A percentile compares a stretch with the other conserved stretches of the same genome.
These are phyloP conservation scores for Fonsecaea nubica DNA, from an alignment of 2,329 filamentous ascomycete genomes.

Conservation along the genomic window DNA sequence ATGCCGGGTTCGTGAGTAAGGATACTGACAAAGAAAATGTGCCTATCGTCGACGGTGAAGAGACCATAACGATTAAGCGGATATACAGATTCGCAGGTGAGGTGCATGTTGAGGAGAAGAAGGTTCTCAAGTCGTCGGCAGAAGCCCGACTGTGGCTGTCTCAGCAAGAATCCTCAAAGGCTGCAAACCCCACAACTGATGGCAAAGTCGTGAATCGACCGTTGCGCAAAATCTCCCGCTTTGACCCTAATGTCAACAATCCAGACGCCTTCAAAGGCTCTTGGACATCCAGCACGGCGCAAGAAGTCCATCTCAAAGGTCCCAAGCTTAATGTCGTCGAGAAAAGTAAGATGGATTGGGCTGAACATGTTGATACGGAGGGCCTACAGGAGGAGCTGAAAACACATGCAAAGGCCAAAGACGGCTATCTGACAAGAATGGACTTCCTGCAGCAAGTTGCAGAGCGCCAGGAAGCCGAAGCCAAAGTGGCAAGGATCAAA, in stretches of 20 bases:
- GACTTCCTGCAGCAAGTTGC: slow-evolving; percentile 68
- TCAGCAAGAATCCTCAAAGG: slow-evolving; percentile 48
- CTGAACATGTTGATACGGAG: slow-evolving; percentile 66
- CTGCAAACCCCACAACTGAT: slow-evolving; percentile 33
- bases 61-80: slow-evolving; percentile 62
- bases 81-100: slow-evolving; percentile 66
- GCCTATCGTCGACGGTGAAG: slow-evolving; percentile 43
- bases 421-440: slow-evolving; percentile 66
- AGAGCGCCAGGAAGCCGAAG: slow-evolving; percentile 62
- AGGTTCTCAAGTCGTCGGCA: slow-evolving; percentile 59
- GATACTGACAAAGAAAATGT: slow-evolving; percentile 40
- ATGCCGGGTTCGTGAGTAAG: slow-evolving; percentile 21
- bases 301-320: slow-evolving; percentile 49
- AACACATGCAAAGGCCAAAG: slow-evolving; percentile 66
- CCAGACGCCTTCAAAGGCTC: slow-evolving; percentile 43
- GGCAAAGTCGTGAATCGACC: slow-evolving; percentile 47
- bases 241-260: slow-evolving; percentile 51
- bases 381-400: slow-evolving; percentile 68
- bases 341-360: slow-evolving; percentile 71
- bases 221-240: slow-evolving; percentile 52
- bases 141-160: slow-evolving; percentile 62
- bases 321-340: slow-evolving; percentile 71
- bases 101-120: slow-evolving; percentile 60
- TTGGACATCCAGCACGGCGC: slow-evolving; percentile 38
- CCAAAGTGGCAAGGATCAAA: slow-evolving; percentile 58